Evolutionary conservation across 345 rosid species (phyloP).

Genomic region (Rhodomyrtus tomentosa): DNA sequence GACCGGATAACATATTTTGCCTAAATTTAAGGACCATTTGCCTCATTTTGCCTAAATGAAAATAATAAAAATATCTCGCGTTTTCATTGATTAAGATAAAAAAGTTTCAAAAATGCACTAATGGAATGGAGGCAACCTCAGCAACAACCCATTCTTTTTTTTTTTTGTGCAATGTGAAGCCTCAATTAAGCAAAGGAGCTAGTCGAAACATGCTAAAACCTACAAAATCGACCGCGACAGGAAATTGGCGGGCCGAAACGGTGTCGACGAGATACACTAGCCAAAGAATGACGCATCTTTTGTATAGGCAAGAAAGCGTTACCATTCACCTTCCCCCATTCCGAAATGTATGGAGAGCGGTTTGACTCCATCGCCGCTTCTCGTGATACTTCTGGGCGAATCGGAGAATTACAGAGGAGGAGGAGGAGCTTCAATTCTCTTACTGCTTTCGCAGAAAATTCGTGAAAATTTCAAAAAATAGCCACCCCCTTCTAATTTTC

Average conservation of each 20-base stretch:
- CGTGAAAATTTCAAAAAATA: too few species aligned
- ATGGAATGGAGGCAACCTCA: background rate
- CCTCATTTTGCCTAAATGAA: too few species aligned
- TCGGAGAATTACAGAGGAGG: background rate
- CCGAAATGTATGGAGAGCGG: background rate
- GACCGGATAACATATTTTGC: too few species aligned
- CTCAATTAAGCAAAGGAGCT: background rate
- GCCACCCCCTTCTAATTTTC: accelerated
- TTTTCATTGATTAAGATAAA: too few species aligned
- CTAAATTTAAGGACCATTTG: too few species aligned
- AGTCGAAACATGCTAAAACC: background rate
- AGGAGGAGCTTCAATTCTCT: background rate
- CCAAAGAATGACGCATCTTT: background rate
- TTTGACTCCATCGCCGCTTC: background rate
- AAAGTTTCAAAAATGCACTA: too few species aligned
- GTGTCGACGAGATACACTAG: background rate
- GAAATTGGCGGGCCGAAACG: background rate
- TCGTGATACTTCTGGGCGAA: background rate
- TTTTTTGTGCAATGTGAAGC: background rate
- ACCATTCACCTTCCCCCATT: background rate
- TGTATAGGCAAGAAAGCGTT: background rate
- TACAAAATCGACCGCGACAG: background rate
- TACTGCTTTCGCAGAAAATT: background rate
- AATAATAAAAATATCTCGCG: too few species aligned
- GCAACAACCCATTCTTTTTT: background rate